phyloP scores from a whole-genome alignment of 2,329 filamentous ascomycete genomes.

The Beauveria australis region DNA sequence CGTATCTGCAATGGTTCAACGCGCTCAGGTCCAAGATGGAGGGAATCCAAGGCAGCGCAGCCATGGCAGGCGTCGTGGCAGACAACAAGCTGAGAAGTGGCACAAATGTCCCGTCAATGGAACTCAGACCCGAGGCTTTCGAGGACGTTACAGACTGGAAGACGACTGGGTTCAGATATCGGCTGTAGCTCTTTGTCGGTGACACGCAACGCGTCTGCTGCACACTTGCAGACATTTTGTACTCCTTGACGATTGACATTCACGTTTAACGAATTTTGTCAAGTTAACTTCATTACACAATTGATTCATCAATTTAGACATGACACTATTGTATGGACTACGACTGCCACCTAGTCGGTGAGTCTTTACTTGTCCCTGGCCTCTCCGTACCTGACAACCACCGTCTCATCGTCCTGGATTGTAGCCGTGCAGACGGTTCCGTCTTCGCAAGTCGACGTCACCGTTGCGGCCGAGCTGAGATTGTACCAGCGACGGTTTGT shows the following conservation, averaged over 20 bases:
- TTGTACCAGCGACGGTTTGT: not conserved
- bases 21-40: conserved; percentile 32
- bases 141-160: conserved; percentile 55
- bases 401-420: not conserved
- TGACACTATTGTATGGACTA: no score
- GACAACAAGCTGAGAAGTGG: conserved; percentile 25
- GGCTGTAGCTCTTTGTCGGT: conserved; percentile 26
- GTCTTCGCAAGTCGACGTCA: not conserved
- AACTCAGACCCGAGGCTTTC: conserved; percentile 37
- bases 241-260: no score
- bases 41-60: conserved; percentile 36
- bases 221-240: no score
- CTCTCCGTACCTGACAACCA: not conserved
- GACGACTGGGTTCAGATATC: conserved; percentile 50
- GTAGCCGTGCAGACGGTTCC: not conserved
- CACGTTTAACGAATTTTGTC: no score
- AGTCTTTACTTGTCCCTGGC: no score
- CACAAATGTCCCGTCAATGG: conserved; percentile 20
- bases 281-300: no score
- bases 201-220: no score
- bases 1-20: conserved; percentile 41
- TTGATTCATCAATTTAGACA: no score
- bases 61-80: conserved; percentile 31
- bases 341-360: no score
- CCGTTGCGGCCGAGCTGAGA: not conserved